Percentiles rank a stretch among this genome's conserved stretches.
Evolutionary conservation across 257 asterid genomes (phyloP).

Genomic region (Ehretia macrophylla): DNA sequence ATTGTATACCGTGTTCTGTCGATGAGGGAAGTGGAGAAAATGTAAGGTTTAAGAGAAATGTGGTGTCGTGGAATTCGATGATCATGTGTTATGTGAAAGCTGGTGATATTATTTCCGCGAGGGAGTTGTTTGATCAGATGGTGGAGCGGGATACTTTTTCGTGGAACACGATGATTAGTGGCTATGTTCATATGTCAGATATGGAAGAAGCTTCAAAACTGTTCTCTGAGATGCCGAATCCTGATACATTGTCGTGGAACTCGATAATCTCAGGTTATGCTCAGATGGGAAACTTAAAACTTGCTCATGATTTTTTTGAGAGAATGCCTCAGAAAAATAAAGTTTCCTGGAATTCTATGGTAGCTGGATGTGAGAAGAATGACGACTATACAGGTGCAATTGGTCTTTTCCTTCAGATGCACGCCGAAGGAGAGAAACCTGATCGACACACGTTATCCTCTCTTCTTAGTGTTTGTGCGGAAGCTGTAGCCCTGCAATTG

Average conservation of each 20-base stretch:
- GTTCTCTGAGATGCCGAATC: conserved; percentile 52
- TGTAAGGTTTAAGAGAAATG: conserved; percentile 42
- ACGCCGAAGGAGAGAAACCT: conserved; percentile 59
- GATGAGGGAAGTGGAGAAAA: conserved; percentile 9
- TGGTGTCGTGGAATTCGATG: conserved; percentile 84
- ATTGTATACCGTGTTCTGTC: conserved; percentile 36
- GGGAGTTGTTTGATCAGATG: conserved; percentile 65
- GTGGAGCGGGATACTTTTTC: conserved; percentile 48
- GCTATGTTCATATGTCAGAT: conserved; percentile 52
- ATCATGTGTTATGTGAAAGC: conserved; percentile 73
- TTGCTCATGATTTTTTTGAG: conserved; percentile 49
- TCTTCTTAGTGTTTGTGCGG: conserved; percentile 74
- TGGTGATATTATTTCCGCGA: conserved; percentile 55
- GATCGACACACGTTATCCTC: conserved; percentile 79
- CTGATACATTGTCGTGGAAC: conserved; percentile 73
- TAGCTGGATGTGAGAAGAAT: conserved; percentile 69
- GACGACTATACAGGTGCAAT: conserved; percentile 49
- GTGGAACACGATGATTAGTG: conserved; percentile 80
- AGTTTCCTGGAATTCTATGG: conserved; percentile 79
- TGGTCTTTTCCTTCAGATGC: conserved; percentile 60
- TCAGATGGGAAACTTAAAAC: conserved; percentile 47
- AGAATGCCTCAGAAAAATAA: conserved; percentile 58
- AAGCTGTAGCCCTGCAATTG: conserved; percentile 46
- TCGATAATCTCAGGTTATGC: conserved; percentile 67
- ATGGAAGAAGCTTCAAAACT: conserved; percentile 60